Evolutionary conservation across 768 basidiomycete species (phyloP).

Genomic region (Panus rudis): DNA sequence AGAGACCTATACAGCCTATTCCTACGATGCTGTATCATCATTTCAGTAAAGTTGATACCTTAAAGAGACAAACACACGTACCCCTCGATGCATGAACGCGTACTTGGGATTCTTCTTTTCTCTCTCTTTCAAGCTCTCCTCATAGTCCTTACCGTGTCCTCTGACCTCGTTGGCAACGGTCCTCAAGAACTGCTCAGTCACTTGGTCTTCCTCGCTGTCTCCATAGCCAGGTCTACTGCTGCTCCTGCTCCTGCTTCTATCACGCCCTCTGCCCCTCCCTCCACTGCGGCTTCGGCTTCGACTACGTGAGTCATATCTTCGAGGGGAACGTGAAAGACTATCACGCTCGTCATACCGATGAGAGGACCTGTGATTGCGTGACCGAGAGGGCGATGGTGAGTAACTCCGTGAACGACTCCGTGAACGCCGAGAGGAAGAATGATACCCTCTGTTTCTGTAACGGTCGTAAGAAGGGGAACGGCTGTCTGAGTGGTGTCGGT

Average conservation of each 20-base stretch:
- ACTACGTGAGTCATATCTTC: constrained; percentile 13
- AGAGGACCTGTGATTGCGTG: constrained; percentile 1
- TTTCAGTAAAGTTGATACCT: neutral
- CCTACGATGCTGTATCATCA: constrained; percentile 50
- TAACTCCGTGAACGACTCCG: constrained; percentile 28
- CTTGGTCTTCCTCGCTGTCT: constrained; percentile 55
- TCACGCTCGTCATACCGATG: constrained; percentile 3
- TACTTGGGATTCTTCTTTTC: constrained; percentile 82
- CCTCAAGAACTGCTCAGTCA: constrained; percentile 80
- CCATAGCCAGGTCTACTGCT: too few species aligned
- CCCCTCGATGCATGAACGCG: constrained; percentile 59
- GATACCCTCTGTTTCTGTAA: constrained; percentile 29
- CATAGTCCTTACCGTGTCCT: constrained; percentile 73
- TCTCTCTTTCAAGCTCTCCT: constrained; percentile 62
- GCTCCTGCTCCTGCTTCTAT: too few species aligned
- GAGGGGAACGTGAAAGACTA: constrained; percentile 33
- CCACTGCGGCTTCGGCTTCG: constrained; percentile 4
- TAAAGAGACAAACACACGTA: constrained; percentile 25
- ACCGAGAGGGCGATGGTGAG: constrained; percentile 18
- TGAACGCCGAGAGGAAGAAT: constrained; percentile 26
- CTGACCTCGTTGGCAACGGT: constrained; percentile 83
- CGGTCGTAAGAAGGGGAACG: constrained; percentile 26
- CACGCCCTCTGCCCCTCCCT: too few species aligned
- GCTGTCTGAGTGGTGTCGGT: constrained; percentile 8
- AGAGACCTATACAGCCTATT: constrained; percentile 68